Conservation (phyloP, 225 moss, liverwort and hornwort genomes). For the Pseudisothecium myosuroides region DNA sequence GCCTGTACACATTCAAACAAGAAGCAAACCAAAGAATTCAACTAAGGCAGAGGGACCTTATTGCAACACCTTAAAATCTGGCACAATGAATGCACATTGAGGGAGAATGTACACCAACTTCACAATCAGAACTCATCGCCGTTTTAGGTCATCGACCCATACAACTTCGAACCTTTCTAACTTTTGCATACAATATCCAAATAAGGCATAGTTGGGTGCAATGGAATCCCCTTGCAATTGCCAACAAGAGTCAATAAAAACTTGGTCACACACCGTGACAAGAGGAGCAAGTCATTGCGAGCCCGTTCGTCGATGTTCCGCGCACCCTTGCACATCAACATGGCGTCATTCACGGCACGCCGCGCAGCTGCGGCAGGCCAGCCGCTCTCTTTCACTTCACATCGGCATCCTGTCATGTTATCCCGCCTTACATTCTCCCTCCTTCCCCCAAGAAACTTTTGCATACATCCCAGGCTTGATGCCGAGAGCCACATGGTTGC, state of each 20-base stretch:
- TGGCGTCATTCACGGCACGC: slow-evolving; percentile 51
- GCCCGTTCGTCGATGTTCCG: slow-evolving; percentile 77
- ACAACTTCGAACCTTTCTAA: not conserved
- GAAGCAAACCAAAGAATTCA: not conserved
- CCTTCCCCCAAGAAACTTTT: not conserved
- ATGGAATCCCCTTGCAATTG: not conserved
- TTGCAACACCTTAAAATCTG: not conserved
- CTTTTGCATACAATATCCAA: not conserved
- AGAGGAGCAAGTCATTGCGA: slow-evolving; percentile 57
- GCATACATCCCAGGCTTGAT: slow-evolving; percentile 6
- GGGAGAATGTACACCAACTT: not conserved
- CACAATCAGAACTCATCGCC: not conserved
- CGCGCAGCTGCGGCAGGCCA: slow-evolving; percentile 51
- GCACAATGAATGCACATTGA: not conserved
- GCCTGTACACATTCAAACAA: slow-evolving; percentile 20
- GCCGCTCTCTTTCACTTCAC: slow-evolving; percentile 29
- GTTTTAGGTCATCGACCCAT: not conserved
- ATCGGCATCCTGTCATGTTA: slow-evolving; percentile 1
- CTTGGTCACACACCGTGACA: slow-evolving; percentile 34
- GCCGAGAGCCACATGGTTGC: slow-evolving; percentile 20
- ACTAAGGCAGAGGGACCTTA: not conserved
- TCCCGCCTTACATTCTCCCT: not conserved
- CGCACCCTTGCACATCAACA: slow-evolving; percentile 55
- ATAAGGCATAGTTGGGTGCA: not conserved
- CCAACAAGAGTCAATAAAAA: not conserved